Evolutionary conservation across 164 flowering plant species (phyloP).

Genomic region (Berberis thunbergii): DNA sequence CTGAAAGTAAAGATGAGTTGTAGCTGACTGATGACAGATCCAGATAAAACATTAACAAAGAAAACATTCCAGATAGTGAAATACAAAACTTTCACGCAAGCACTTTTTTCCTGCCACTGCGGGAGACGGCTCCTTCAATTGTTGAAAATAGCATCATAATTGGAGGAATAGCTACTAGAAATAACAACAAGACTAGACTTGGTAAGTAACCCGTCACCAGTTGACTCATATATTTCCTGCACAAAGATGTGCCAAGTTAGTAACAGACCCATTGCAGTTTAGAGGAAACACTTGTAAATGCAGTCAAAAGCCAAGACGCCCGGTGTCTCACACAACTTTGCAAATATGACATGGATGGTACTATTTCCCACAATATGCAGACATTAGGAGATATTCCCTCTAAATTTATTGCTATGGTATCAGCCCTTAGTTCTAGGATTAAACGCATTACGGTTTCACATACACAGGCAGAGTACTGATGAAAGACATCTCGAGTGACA

Average conservation of each 20-base stretch:
- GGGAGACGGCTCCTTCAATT: constrained; percentile 71
- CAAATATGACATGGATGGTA: no score
- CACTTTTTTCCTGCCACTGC: constrained; percentile 81
- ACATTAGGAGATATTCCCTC: no score
- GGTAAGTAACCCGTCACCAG: constrained; percentile 89
- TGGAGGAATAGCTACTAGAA: constrained; percentile 66
- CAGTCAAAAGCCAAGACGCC: background rate
- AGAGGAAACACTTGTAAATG: background rate
- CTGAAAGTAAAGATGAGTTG: constrained; percentile 41
- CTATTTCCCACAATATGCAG: no score
- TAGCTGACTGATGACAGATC: constrained; percentile 51
- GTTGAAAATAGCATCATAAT: constrained; percentile 74
- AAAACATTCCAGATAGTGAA: constrained; percentile 92
- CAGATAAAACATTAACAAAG: constrained; percentile 78
- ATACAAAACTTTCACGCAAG: constrained; percentile 71
- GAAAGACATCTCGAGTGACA: no score
- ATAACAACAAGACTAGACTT: constrained; percentile 67
- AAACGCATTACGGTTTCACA: no score
- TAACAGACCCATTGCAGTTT: background rate
- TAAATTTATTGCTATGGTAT: no score
- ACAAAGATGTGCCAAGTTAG: constrained; percentile 2
- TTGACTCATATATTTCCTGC: constrained; percentile 54
- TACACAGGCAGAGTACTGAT: no score
- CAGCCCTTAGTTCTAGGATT: no score
- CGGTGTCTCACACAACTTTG: no score